phyloP scores from a whole-genome alignment of 2,329 filamentous ascomycete genomes.

The Clonostachys solani region DNA sequence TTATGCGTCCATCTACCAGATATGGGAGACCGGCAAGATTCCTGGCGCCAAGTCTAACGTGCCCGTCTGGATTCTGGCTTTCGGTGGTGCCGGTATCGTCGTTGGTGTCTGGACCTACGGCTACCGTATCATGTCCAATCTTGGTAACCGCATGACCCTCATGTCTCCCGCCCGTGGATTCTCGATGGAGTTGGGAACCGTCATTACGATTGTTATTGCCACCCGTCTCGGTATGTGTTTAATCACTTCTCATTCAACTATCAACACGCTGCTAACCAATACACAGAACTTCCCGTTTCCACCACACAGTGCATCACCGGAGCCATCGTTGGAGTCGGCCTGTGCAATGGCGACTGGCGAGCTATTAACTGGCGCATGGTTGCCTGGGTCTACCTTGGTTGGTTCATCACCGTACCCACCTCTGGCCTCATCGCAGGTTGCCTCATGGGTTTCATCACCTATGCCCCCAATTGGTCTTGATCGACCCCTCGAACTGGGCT shows the following conservation, averaged over 20 bases:
- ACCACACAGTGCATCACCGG: slow-evolving; percentile 63
- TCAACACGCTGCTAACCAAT: not conserved
- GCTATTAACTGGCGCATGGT: slow-evolving; percentile 62
- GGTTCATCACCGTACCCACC: slow-evolving; percentile 56
- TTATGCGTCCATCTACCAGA: slow-evolving; percentile 57
- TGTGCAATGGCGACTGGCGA: slow-evolving; percentile 53
- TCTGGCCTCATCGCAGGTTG: slow-evolving; percentile 54
- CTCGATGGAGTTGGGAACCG: slow-evolving; percentile 57
- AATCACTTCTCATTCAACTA: not conserved
- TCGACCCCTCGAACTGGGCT: no score
- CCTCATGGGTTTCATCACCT: slow-evolving; percentile 59
- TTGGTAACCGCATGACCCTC: slow-evolving; percentile 59
- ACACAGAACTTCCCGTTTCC: slow-evolving; percentile 51
- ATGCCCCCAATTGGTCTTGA: slow-evolving; percentile 46
- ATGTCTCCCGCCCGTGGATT: slow-evolving; percentile 57
- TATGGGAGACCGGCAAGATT: slow-evolving; percentile 47
- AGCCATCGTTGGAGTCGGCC: slow-evolving; percentile 57
- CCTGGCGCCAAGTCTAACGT: slow-evolving; percentile 39
- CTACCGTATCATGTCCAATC: slow-evolving; percentile 61
- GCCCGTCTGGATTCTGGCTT: slow-evolving; percentile 56
- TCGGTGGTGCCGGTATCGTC: slow-evolving; percentile 46
- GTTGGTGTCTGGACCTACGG: slow-evolving; percentile 57
- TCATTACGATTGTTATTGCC: slow-evolving; percentile 59
- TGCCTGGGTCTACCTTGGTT: slow-evolving; percentile 53
- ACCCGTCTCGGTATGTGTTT: slow-evolving; percentile 46